Evolutionary conservation across 192 early-diverging fungal genomes (phyloP).

Genomic region (Backusella psychrophila): DNA sequence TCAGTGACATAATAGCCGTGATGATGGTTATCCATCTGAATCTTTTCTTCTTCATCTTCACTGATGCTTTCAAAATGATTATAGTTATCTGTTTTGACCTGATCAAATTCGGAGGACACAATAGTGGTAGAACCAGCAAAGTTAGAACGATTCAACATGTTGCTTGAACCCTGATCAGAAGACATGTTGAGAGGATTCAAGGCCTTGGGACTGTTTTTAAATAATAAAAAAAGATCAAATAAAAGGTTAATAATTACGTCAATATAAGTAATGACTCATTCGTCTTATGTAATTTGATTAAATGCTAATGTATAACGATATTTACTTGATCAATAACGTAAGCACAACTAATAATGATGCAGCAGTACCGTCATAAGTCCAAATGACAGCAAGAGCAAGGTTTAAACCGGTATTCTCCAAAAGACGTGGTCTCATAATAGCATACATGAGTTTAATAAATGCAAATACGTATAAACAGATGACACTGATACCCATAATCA

Average conservation of each 20-base stretch:
- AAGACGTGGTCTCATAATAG: background rate
- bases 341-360: background rate
- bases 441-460: conserved; percentile 7
- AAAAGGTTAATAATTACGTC: background rate
- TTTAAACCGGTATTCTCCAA: background rate
- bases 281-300: background rate
- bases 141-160: background rate
- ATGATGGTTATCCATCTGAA: background rate
- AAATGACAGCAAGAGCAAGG: background rate
- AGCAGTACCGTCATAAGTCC: conserved; percentile 10
- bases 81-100: background rate
- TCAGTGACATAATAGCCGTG: background rate
- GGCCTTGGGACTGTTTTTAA: background rate
- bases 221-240: background rate
- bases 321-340: conserved; percentile 5
- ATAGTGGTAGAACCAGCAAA: background rate
- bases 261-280: background rate
- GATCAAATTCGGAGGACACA: background rate
- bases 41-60: background rate
- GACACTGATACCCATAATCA: conserved; percentile 1
- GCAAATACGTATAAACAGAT: conserved; percentile 9
- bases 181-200: background rate
- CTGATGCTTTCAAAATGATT: background rate
- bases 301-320: background rate
- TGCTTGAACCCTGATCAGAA: background rate